Evolutionary conservation across 768 basidiomycete species (phyloP).

Genomic region (Auricularia sp.): DNA sequence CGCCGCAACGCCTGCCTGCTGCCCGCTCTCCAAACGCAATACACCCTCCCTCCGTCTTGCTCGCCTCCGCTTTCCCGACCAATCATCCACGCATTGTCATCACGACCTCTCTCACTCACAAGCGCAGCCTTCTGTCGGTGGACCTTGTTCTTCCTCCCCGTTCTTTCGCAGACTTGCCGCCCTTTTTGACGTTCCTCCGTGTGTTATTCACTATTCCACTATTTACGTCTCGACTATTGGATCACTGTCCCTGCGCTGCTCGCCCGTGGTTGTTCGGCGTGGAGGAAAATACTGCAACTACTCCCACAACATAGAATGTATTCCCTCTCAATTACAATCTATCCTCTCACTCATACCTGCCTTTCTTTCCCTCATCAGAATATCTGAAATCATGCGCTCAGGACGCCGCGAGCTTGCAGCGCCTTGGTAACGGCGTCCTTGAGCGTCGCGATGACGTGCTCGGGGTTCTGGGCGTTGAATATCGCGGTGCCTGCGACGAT

Average conservation of each 20-base stretch:
- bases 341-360: neutral
- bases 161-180: neutral
- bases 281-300: neutral
- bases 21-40: neutral
- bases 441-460: slow-evolving; percentile 61
- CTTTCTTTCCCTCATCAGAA: neutral
- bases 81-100: too few species aligned
- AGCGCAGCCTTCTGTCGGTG: too few species aligned
- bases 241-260: neutral
- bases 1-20: neutral
- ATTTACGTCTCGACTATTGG: neutral
- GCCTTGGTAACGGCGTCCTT: slow-evolving; percentile 62
- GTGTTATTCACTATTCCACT: neutral
- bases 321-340: neutral
- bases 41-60: neutral
- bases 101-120: too few species aligned
- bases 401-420: slow-evolving; percentile 34
- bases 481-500: slow-evolving; percentile 97
- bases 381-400: slow-evolving; percentile 3
- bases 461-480: slow-evolving; percentile 72
- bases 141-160: neutral
- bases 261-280: too few species aligned
- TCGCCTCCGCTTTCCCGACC: too few species aligned
- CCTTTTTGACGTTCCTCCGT: neutral
- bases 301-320: neutral